Percentiles rank a stretch among this genome's conserved stretches.
Evolutionary conservation across 2,329 filamentous ascomycete species (phyloP).

Genomic region (Ophiocordyceps camponoti-saundersi): DNA sequence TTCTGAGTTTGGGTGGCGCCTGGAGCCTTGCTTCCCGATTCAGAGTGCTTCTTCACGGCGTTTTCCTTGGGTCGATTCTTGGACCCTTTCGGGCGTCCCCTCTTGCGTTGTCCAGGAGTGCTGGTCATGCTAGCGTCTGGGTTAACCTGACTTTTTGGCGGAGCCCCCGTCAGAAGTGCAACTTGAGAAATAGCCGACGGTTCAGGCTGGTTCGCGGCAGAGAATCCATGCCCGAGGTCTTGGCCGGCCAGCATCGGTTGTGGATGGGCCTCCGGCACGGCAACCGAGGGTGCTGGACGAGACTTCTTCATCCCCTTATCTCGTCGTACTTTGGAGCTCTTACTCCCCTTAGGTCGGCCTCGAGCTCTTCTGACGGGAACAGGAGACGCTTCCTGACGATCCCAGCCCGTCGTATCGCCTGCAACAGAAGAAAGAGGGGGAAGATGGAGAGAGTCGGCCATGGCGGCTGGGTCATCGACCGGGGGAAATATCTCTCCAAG

Average conservation of each 20-base stretch:
- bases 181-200: not conserved
- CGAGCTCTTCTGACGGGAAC: conserved; percentile 23
- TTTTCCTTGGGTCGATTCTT: conserved; percentile 22
- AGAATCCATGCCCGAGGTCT: not conserved
- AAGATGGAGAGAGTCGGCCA: not conserved
- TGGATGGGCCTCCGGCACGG: conserved; percentile 1
- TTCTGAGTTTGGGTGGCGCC: not conserved
- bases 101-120: conserved; percentile 12
- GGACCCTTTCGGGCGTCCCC: conserved; percentile 27
- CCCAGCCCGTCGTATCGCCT: not conserved
- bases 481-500: conserved; percentile 45
- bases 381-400: not conserved
- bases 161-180: not conserved
- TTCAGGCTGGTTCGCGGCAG: not conserved
- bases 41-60: conserved; percentile 1
- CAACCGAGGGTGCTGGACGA: not conserved
- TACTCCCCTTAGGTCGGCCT: conserved; percentile 39
- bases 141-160: conserved; percentile 1
- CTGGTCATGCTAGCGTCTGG: conserved; percentile 5
- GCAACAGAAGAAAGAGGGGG: conserved; percentile 1
- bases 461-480: conserved; percentile 6
- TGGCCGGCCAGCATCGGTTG: not conserved
- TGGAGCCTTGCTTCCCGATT: not conserved
- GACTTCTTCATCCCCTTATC: conserved; percentile 35
- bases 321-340: conserved; percentile 19